Conservation (phyloP, 768 basidiomycete genomes). For the Boletus subcaerulescens region DNA sequence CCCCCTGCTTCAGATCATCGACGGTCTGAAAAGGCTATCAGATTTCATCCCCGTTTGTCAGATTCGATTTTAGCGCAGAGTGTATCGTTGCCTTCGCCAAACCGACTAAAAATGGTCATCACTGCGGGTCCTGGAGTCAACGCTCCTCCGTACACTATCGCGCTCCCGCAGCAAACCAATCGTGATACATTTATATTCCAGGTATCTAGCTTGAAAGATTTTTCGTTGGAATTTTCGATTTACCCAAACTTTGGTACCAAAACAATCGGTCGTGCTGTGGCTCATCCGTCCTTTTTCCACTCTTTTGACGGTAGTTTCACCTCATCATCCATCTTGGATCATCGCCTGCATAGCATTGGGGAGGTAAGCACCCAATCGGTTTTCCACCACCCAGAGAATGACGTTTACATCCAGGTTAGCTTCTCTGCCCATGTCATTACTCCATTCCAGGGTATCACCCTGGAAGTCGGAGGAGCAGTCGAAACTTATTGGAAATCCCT, state of each 20-base stretch:
- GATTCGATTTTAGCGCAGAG: conserved; percentile 66
- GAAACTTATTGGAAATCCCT: conserved; percentile 99
- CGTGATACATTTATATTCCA: conserved; percentile 84
- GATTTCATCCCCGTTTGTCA: conserved; percentile 71
- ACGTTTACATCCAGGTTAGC: conserved; percentile 54
- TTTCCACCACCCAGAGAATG: neutral
- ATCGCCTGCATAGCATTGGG: conserved; percentile 89
- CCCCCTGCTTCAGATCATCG: conserved; percentile 37
- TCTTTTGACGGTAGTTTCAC: conserved; percentile 52
- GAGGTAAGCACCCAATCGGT: conserved; percentile 51
- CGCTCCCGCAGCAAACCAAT: conserved; percentile 74
- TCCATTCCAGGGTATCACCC: conserved; percentile 87
- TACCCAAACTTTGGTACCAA: conserved; percentile 98
- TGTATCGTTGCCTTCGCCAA: conserved; percentile 65
- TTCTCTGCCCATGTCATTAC: conserved; percentile 86
- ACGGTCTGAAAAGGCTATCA: conserved; percentile 48
- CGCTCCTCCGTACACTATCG: conserved; percentile 86
- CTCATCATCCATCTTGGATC: conserved; percentile 84
- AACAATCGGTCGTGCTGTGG: conserved; percentile 90
- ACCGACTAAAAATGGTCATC: conserved; percentile 91
- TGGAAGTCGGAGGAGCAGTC: conserved; percentile 91
- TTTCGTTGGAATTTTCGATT: conserved; percentile 88
- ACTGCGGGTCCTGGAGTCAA: conserved; percentile 81
- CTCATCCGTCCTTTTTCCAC: conserved; percentile 70
- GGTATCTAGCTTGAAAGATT: conserved; percentile 63